Evolutionary conservation across 805 yeast genomes (phyloP).

Genomic region (Blastobotrys terrestris): DNA sequence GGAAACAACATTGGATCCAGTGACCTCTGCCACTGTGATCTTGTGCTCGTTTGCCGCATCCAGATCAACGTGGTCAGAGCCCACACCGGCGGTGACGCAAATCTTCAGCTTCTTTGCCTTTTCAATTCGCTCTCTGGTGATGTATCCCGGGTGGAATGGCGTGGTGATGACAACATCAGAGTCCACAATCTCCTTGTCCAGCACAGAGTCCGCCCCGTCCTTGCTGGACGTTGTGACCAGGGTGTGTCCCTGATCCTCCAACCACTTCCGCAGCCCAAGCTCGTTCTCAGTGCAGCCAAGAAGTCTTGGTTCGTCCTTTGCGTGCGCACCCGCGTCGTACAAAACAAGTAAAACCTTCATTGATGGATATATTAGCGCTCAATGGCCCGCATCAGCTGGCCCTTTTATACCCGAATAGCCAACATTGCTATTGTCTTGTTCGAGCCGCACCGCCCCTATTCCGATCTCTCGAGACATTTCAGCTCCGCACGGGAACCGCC

Average conservation of each 20-base stretch:
- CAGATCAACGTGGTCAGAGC: slow-evolving; percentile 75
- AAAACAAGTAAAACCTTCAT: slow-evolving; percentile 49
- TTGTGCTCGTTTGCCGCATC: slow-evolving; percentile 57
- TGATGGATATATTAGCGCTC: too few species aligned
- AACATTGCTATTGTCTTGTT: too few species aligned
- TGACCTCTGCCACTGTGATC: slow-evolving; percentile 72
- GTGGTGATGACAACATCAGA: slow-evolving; percentile 76
- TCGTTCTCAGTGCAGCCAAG: slow-evolving; percentile 72
- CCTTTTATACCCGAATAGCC: too few species aligned
- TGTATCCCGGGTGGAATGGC: slow-evolving; percentile 78
- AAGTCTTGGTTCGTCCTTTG: slow-evolving; percentile 52
- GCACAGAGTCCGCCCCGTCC: slow-evolving; percentile 52
- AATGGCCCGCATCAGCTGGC: too few species aligned
- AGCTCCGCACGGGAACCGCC: too few species aligned
- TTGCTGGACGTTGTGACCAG: slow-evolving; percentile 61
- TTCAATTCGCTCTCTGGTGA: slow-evolving; percentile 58
- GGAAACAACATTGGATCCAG: slow-evolving; percentile 73
- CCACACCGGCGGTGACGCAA: slow-evolving; percentile 77
- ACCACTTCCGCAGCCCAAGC: slow-evolving; percentile 59
- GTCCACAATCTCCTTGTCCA: slow-evolving; percentile 61
- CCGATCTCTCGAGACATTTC: too few species aligned
- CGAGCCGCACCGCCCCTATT: too few species aligned
- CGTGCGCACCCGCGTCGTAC: slow-evolving; percentile 54
- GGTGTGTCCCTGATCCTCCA: slow-evolving; percentile 61
- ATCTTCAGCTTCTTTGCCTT: slow-evolving; percentile 64